A percentile compares a stretch with the other conserved stretches of the same genome.
These are phyloP conservation scores for Lachnellula subtilissima DNA, from an alignment of 2,329 filamentous ascomycete genomes.

Conservation along the genomic window DNA sequence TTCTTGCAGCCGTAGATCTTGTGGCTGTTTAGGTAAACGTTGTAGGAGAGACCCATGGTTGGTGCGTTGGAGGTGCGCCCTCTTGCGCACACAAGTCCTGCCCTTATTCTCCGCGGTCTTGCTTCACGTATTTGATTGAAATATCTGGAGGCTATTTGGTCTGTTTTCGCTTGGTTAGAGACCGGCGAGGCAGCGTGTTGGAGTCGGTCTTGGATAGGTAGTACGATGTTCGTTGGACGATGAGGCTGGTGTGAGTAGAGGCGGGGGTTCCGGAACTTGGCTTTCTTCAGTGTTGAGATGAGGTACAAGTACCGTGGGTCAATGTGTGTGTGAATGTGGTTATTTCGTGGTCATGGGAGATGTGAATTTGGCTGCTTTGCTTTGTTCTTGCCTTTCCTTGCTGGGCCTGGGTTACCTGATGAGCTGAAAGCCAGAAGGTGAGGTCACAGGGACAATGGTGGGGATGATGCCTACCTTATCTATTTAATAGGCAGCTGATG, in stretches of 20 bases:
- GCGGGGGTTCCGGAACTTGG: background rate
- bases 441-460: background rate
- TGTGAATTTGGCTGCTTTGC: background rate
- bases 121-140: background rate
- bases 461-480: background rate
- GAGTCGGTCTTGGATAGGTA: background rate
- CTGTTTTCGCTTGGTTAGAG: background rate
- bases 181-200: background rate
- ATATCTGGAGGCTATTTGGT: background rate
- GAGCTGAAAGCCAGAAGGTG: background rate
- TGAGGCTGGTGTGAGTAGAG: background rate
- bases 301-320: background rate
- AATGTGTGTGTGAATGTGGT: too few relatives aligned
- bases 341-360: background rate
- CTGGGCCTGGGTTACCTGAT: background rate
- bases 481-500: background rate
- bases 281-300: background rate
- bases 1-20: conserved; percentile 90
- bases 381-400: background rate
- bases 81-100: background rate
- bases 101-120: background rate
- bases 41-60: conserved; percentile 82
- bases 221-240: background rate
- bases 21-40: conserved; percentile 79
- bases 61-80: background rate